Evolutionary conservation across 2,329 filamentous ascomycete species (phyloP).

Genomic region (Hysterium pulicare): DNA sequence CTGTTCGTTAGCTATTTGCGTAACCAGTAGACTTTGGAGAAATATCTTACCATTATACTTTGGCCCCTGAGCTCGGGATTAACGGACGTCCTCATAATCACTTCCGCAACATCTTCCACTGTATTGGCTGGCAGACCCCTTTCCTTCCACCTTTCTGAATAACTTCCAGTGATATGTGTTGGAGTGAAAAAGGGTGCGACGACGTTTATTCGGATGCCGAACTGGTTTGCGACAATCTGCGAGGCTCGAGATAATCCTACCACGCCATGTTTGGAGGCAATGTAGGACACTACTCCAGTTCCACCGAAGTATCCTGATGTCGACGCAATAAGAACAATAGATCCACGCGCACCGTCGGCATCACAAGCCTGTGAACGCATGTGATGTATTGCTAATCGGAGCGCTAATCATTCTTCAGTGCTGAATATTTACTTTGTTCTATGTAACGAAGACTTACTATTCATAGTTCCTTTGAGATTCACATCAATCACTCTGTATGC

Average conservation of each 20-base stretch:
- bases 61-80: slow-evolving; percentile 29
- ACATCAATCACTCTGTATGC: slow-evolving; percentile 34
- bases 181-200: slow-evolving; percentile 50
- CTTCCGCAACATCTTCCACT: slow-evolving; percentile 41
- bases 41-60: slow-evolving; percentile 25
- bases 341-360: slow-evolving; percentile 26
- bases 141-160: slow-evolving; percentile 37
- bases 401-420: slow-evolving; percentile 13
- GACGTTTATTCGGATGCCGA: slow-evolving; percentile 43
- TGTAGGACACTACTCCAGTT: slow-evolving; percentile 41
- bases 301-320: slow-evolving; percentile 46
- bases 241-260: slow-evolving; percentile 40
- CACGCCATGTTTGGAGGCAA: slow-evolving; percentile 45
- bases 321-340: slow-evolving; percentile 40
- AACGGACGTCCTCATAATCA: slow-evolving; percentile 38
- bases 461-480: slow-evolving; percentile 46
- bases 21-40: slow-evolving; percentile 14
- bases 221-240: slow-evolving; percentile 31
- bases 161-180: slow-evolving; percentile 43
- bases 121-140: slow-evolving; percentile 42
- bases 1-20: slow-evolving; percentile 10
- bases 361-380: slow-evolving; percentile 34
- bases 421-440: not conserved
- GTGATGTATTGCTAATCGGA: slow-evolving; percentile 23
- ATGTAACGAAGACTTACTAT: slow-evolving; percentile 29